Conservation (phyloP, 2,329 filamentous ascomycete genomes). For the Venturia asperata region DNA sequence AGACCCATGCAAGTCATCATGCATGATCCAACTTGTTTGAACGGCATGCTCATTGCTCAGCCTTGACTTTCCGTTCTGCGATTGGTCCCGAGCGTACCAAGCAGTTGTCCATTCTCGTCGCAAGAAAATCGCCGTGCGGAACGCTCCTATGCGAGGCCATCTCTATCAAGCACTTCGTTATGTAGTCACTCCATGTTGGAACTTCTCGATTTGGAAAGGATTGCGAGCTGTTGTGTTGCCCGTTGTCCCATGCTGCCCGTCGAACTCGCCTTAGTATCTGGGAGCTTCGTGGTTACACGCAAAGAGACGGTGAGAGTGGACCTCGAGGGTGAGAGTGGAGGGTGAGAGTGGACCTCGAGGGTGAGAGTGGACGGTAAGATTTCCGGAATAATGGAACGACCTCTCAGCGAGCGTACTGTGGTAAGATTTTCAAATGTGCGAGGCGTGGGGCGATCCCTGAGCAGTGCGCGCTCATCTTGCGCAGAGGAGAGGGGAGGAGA, state of each 20-base stretch:
- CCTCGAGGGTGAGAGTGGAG: no score
- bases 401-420: not conserved
- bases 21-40: no score
- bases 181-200: not conserved
- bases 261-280: not conserved
- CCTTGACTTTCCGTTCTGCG: not conserved
- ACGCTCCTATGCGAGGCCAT: not conserved
- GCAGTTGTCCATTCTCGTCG: not conserved
- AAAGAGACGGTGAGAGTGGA: slow-evolving; percentile 12
- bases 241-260: not conserved
- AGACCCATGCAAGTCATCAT: not conserved
- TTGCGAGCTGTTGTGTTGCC: not conserved
- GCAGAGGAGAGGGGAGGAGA: no score
- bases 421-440: not conserved
- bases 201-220: not conserved
- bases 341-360: no score
- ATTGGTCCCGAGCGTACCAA: not conserved
- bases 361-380: not conserved
- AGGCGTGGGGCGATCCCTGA: not conserved
- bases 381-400: not conserved
- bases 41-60: not conserved
- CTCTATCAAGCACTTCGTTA: not conserved
- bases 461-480: not conserved
- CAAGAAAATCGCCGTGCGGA: not conserved
- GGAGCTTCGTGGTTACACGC: not conserved